phyloP scores from a whole-genome alignment of 208 protist species.

The Phytomonas sp. region DNA sequence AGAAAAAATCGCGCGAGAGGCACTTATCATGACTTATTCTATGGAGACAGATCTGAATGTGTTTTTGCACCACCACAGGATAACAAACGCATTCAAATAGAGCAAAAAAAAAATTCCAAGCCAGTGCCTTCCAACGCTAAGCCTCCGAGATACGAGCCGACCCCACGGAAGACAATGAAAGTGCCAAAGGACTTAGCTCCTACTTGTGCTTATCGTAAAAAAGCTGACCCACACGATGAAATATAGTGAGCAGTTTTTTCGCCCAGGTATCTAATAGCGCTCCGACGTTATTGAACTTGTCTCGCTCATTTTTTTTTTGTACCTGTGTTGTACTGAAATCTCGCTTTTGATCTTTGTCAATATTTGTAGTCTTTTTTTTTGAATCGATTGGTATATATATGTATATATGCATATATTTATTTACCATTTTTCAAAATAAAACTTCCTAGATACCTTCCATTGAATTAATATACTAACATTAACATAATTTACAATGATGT shows the following conservation, averaged over 20 bases:
- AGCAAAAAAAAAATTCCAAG: constrained; percentile 23
- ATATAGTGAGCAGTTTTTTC: not conserved
- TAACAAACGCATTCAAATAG: constrained; percentile 62
- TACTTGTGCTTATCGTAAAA: constrained; percentile 43
- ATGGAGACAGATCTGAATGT: constrained; percentile 42
- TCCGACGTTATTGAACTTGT: constrained; percentile 8
- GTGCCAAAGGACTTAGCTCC: constrained; percentile 71
- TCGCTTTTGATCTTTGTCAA: constrained; percentile 13
- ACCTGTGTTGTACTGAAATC: constrained; percentile 10
- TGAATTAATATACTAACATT: constrained; percentile 12
- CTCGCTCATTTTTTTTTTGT: not conserved
- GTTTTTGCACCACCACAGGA: constrained; percentile 44
- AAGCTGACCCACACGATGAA: constrained; percentile 8
- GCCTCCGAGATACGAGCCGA: constrained; percentile 17
- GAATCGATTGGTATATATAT: not conserved
- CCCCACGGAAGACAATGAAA: constrained; percentile 26
- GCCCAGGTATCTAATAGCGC: not conserved
- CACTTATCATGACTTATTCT: constrained; percentile 73
- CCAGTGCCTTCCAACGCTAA: constrained; percentile 17
- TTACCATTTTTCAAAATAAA: constrained; percentile 9
- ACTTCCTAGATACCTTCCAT: constrained; percentile 11
- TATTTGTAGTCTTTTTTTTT: constrained; percentile 14
- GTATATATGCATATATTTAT: constrained; percentile 2
- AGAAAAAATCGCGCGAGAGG: constrained; percentile 19
- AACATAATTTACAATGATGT: constrained; percentile 6